Base-by-base conservation (phyloP, 805 yeast genomes). In the Yarrowia deformans region DNA sequence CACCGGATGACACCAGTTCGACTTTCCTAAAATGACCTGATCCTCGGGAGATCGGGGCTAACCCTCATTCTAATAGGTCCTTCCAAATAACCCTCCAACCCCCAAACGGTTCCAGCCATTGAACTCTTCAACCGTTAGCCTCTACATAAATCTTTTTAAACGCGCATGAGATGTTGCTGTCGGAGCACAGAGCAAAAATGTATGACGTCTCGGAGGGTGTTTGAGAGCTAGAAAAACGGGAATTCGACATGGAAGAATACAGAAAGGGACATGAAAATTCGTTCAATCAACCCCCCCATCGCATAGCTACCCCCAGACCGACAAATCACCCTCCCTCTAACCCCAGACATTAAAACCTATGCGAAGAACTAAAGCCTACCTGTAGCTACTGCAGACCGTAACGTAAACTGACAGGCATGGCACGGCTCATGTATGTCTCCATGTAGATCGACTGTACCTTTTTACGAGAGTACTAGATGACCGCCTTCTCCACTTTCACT, bases 121-220 rank as follows among this genome's bases (percentile, higher is more conserved):
- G 60, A 54, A 54, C 60, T 39, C 18, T n/a, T 12, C 29, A 5
- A 4, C 42, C n/a, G n/a, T 34, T 52, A 34, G 18, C 34, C 32
- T 54, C 23, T 8, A n/a, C 18, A 19, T 40, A 29, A 56, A 23
- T 56, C 37, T 56, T 40, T 56, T 56, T 56, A 56, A 56, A 56
- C 63, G 63, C 63, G 63, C 63, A 56, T 40, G 63, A 54, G 56
- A 50, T 50, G 56, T 35, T 50, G 60, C 60, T 18, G 42, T 18
- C 37, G 52, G 32, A 45, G 14, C 29, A 45, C 32, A n/a, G 48
- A 43, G 10, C 23, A 10, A 43, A 13, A 16, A 18, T 34, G 37
- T 7, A 2, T 34, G 37, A 23, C 29, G 29, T 23, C 29, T 23
- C 29, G 29, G 4, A 4, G 4, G 2, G 29, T 23, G 29, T 23